phyloP scores from a whole-genome alignment of 495 filamentous ascomycete genomes.

The Trichocladium antarcticum region DNA sequence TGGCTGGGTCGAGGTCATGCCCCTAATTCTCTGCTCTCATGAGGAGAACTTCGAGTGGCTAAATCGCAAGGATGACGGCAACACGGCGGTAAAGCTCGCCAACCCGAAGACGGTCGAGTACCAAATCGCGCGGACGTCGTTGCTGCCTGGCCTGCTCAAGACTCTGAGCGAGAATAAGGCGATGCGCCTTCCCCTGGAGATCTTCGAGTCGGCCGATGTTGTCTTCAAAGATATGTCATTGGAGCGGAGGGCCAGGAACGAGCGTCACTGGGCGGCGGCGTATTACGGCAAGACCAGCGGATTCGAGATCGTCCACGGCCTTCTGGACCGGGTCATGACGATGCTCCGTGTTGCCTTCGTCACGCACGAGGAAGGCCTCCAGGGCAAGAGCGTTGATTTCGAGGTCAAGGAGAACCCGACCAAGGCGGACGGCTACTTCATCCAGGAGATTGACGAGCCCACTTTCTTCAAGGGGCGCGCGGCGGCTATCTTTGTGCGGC shows the following conservation, averaged over 20 bases:
- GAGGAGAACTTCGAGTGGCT: constrained; percentile 98
- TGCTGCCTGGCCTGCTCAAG: constrained; percentile 87
- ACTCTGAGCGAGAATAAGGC: constrained; percentile 91
- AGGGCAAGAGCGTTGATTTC: constrained; percentile 39
- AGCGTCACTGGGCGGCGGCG: constrained; percentile 88
- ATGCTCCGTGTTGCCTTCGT: constrained; percentile 84
- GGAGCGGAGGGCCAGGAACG: constrained; percentile 81
- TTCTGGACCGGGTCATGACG: constrained; percentile 80
- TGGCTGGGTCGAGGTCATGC: constrained; percentile 94
- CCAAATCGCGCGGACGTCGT: constrained; percentile 83
- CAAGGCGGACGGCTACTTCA: constrained; percentile 68
- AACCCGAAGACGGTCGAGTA: constrained; percentile 97
- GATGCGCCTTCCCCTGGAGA: constrained; percentile 77
- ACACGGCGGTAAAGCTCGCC: constrained; percentile 72
- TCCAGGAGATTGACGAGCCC: constrained; percentile 77
- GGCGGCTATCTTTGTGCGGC: constrained; percentile 63
- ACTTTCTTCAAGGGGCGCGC: constrained; percentile 89
- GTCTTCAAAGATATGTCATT: constrained; percentile 68
- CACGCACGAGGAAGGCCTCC: constrained; percentile 58
- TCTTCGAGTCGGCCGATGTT: constrained; percentile 88
- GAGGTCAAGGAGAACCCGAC: constrained; percentile 40
- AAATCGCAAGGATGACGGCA: constrained; percentile 82
- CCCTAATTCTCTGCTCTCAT: constrained; percentile 91
- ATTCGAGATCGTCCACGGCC: constrained; percentile 91
- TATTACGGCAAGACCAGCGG: constrained; percentile 91